These are phyloP conservation scores for Panaeolus papilionaceus DNA, from an alignment of 768 basidiomycete species.

Conservation along the genomic window DNA sequence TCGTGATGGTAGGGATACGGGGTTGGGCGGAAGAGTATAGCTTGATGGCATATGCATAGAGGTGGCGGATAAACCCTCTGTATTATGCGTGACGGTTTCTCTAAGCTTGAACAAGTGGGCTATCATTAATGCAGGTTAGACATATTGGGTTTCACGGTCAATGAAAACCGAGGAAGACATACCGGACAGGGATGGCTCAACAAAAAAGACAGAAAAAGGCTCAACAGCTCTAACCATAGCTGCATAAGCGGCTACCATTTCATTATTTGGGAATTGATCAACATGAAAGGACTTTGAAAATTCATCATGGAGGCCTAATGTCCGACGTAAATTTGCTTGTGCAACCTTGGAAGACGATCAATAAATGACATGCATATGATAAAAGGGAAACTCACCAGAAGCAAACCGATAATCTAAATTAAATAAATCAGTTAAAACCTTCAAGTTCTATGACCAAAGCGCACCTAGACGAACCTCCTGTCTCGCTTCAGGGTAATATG, in stretches of 20 bases:
- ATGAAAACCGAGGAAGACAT: conserved; percentile 5
- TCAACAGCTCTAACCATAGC: conserved; percentile 39
- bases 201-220: conserved; percentile 37
- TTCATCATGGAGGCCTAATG: conserved; percentile 31
- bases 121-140: neutral
- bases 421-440: neutral
- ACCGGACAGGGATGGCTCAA: conserved; percentile 42
- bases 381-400: conserved; percentile 42
- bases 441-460: neutral
- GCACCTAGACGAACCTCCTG: conserved; percentile 44
- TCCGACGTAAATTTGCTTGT: conserved; percentile 40
- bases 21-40: neutral
- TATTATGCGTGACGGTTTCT: neutral
- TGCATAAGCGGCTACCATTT: conserved; percentile 42
- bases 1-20: neutral
- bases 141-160: neutral
- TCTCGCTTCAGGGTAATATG: conserved; percentile 58
- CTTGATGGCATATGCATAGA: neutral
- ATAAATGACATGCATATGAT: neutral
- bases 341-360: conserved; percentile 38
- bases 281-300: conserved; percentile 36
- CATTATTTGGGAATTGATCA: conserved; percentile 33
- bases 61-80: neutral
- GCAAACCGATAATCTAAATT: conserved; percentile 53
- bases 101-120: conserved; percentile 8